Conservation (phyloP, 345 rosid genomes). For the Psidium guajava region DNA sequence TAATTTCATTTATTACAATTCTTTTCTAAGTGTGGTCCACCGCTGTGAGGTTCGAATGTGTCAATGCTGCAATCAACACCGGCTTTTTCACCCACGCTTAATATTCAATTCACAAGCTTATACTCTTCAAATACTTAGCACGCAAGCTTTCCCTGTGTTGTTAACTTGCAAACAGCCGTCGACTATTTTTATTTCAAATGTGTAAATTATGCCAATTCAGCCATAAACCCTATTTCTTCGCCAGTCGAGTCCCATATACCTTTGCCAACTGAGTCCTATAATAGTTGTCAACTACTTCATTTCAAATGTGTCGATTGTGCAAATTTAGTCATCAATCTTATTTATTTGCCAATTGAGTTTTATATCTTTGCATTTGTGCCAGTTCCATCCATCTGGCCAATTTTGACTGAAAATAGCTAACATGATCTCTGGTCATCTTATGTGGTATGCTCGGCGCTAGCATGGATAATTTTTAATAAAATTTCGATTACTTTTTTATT, state of each 20-base stretch:
- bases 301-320: background rate
- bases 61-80: background rate
- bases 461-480: too few species aligned
- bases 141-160: background rate
- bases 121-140: background rate
- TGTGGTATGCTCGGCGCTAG: accelerated
- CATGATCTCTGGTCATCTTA: accelerated
- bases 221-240: too few species aligned
- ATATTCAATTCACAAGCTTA: background rate
- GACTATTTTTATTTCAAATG: background rate
- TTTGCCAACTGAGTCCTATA: too few species aligned
- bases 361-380: too few species aligned
- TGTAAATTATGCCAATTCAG: too few species aligned
- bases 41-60: background rate
- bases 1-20: background rate
- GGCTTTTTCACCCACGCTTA: background rate
- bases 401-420: too few species aligned
- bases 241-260: too few species aligned
- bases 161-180: background rate
- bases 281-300: too few species aligned
- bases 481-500: too few species aligned
- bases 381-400: too few species aligned
- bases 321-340: too few species aligned
- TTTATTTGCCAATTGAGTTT: too few species aligned
- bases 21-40: background rate